Evolutionary conservation across 306 rosid genomes (phyloP), one percentile per base, ranked within the genome.

Genomic region (Trifolium dubium): DNA sequence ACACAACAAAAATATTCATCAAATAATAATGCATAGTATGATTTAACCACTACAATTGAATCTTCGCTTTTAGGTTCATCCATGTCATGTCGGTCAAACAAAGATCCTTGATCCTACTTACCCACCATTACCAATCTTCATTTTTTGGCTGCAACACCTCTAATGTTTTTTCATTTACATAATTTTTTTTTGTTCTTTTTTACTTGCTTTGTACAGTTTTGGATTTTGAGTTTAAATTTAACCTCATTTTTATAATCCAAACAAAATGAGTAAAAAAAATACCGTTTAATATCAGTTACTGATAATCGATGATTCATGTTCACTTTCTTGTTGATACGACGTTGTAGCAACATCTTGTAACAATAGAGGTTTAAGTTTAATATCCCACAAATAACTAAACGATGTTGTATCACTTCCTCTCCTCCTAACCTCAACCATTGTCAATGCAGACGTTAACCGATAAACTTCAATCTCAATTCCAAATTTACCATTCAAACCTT

Each of bases 361-460:
- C 4, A 84, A 59, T 76, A 15, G 55, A 65, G 83, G 88, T 77
- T 44, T 85, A 7, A 85, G 28, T 51, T 64, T 85, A 10, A 39
- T 50, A 32, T 75, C 72, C 88, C 85, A 85, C 5, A 78, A 37
- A 17, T 51, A 4, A 4, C 30, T 19, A 28, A 71, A 71, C 0
- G 34, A 64, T 18, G 13, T 64, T 3, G 18, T 67, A 10, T 75
- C 68, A 19, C 63, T 35, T 15, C 79, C 79, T 44, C 71, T 71
- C 29, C 51, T 61, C 46, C 19, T 10, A 3, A 72, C 81, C 56
- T 85, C 83, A 4, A 85, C 77, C 59, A 85, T 43, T 14, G 79
- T 67, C 11, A 85, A 46, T 40, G 68, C 61, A 12, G 53, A 82
- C 72, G 79, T 76, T 13, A 85, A 58, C 63, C 83, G 81, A 64